Evolutionary conservation across 208 protist species (phyloP).

Genomic region (Wallacemonas sp.): DNA sequence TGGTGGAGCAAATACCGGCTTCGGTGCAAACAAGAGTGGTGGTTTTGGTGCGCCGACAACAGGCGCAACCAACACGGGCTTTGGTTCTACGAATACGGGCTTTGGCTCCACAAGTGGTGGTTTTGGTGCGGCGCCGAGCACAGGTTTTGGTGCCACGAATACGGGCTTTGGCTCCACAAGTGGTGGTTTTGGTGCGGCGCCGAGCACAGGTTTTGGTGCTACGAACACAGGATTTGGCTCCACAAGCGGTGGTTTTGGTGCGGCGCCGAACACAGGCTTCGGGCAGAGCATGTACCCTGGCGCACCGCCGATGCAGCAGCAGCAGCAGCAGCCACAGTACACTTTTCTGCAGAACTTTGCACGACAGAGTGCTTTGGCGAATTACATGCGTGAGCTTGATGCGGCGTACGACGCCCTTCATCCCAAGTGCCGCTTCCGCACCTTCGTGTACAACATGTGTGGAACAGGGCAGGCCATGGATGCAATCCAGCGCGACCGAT

Average conservation of each 20-base stretch:
- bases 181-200: not conserved
- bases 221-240: constrained; percentile 22
- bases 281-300: not conserved
- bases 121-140: constrained; percentile 8
- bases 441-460: constrained; percentile 82
- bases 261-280: constrained; percentile 4
- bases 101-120: not conserved
- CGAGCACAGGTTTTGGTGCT: not conserved
- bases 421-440: constrained; percentile 64
- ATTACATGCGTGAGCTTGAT: constrained; percentile 66
- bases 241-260: constrained; percentile 11
- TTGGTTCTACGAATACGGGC: too few relatives aligned
- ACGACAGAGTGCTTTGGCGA: constrained; percentile 52
- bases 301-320: constrained; percentile 14
- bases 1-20: too few relatives aligned
- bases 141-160: constrained; percentile 22
- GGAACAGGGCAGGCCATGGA: constrained; percentile 40
- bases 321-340: constrained; percentile 16
- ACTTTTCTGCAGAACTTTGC: constrained; percentile 38
- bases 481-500: constrained; percentile 63
- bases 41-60: too few relatives aligned
- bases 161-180: constrained; percentile 18
- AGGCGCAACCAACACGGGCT: not conserved
- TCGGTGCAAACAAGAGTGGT: too few relatives aligned
- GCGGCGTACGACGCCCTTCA: constrained; percentile 69